A percentile compares a stretch with the other conserved stretches of the same genome.
Conservation (phyloP, 805 yeast species). For the Scheffersomyces ergatensis region DNA sequence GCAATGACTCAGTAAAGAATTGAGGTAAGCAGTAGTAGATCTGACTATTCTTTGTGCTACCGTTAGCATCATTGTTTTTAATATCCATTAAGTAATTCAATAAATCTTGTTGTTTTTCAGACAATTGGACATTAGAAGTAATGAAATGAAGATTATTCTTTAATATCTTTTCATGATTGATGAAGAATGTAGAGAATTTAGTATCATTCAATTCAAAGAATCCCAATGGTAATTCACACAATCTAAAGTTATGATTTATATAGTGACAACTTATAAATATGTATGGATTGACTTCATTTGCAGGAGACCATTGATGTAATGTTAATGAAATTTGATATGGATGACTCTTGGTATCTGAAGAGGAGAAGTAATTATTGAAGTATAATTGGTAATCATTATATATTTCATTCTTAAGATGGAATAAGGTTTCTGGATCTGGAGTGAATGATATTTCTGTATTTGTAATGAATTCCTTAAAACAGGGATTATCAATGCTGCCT, state of each 20-base stretch:
- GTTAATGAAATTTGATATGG: slow-evolving; percentile 14
- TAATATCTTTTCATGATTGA: slow-evolving; percentile 13
- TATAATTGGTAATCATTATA: slow-evolving; percentile 16
- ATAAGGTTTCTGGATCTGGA: slow-evolving; percentile 15
- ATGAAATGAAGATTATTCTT: slow-evolving; percentile 15
- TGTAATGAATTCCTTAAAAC: slow-evolving; percentile 11
- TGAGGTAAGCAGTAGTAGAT: slow-evolving; percentile 16
- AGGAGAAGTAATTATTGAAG: slow-evolving; percentile 13
- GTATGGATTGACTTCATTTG: slow-evolving; percentile 8
- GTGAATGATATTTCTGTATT: slow-evolving; percentile 5
- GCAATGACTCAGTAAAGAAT: slow-evolving; percentile 8
- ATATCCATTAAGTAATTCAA: slow-evolving; percentile 12
- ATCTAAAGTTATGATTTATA: slow-evolving; percentile 12
- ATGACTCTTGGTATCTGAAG: too few species aligned
- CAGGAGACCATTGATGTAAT: slow-evolving; percentile 18
- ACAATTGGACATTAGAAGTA: slow-evolving; percentile 19
- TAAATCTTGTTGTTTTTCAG: slow-evolving; percentile 12
- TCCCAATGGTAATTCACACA: slow-evolving; percentile 19
- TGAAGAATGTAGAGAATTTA: slow-evolving; percentile 11
- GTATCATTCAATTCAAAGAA: slow-evolving; percentile 12
- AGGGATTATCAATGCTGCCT: slow-evolving; percentile 12
- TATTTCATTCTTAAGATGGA: slow-evolving; percentile 15
- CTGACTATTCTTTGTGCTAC: slow-evolving; percentile 5
- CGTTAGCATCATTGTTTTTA: slow-evolving; percentile 4
- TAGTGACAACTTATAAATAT: slow-evolving; percentile 17